Evolutionary conservation across 768 basidiomycete species (phyloP).

Genomic region (Candolleomyces aberdarensis): DNA sequence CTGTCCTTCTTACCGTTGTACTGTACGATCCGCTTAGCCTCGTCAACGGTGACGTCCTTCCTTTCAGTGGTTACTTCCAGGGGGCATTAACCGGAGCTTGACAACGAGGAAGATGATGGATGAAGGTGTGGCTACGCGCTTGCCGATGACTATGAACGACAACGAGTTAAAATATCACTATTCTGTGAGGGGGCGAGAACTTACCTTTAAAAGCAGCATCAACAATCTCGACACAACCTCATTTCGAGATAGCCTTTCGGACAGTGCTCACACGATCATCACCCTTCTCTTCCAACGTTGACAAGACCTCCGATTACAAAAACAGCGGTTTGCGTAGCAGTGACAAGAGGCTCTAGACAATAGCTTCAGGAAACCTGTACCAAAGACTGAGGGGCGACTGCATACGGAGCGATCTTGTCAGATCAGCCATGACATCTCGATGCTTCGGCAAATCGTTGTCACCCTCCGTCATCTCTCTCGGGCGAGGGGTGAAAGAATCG

Average conservation of each 20-base stretch:
- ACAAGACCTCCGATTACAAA: too few relatives aligned
- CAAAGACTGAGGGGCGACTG: too few relatives aligned
- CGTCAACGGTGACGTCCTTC: constrained; percentile 42
- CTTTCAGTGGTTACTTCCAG: constrained; percentile 32
- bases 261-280: constrained; percentile 50
- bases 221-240: constrained; percentile 77
- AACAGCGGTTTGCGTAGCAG: too few relatives aligned
- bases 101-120: constrained; percentile 85
- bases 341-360: too few relatives aligned
- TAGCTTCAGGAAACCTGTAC: too few relatives aligned
- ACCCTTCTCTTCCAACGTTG: constrained; percentile 45
- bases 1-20: constrained; percentile 62
- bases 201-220: constrained; percentile 75
- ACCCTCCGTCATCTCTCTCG: constrained; percentile 40
- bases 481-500: constrained; percentile 29
- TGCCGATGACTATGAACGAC: constrained; percentile 59
- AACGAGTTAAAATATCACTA: too few relatives aligned
- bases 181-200: too few relatives aligned
- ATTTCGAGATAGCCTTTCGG: constrained; percentile 62
- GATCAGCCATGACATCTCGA: too few relatives aligned
- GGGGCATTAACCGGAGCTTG: constrained; percentile 73
- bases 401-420: too few relatives aligned
- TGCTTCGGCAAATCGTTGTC: too few relatives aligned
- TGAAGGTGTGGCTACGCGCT: constrained; percentile 81
- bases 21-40: constrained; percentile 44